Base-by-base conservation (phyloP, 352 stramenopile species). In the Pythium rhizo-oryzae region DNA sequence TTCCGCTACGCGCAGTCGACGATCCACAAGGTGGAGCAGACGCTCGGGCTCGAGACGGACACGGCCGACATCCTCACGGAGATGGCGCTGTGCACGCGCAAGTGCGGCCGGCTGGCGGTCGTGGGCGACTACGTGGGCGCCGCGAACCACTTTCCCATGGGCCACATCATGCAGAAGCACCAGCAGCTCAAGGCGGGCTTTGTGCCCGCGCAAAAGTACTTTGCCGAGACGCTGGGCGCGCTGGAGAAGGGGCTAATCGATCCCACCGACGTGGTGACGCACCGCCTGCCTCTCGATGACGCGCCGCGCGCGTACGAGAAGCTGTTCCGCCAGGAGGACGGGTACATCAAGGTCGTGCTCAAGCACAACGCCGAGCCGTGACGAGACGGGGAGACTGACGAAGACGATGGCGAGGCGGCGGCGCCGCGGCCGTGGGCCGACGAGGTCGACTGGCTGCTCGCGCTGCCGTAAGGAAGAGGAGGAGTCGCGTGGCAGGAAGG, bases 141-240 rank as follows among this genome's bases (percentile, higher is more conserved):
- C 15, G 65, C 66, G 1, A 73, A 79, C 57, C 59, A 69, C 21
- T 85, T 85, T 52, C 78, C 78, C 2, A 69, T 85, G 35, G 76
- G 75, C 19, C 73, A 81, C 64, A 61, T 85, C 39, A 70, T 79
- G 66, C 68, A 78, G 51, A 84, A 84, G 58, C 75, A 84, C 37
- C 33, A 82, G 72, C 79, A 69, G 19, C 44, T 84, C 11, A 68
- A 66, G 43, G 65, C 69, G 21, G 75, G 77, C 6, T 76, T 72
- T 18, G 69, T 72, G 25, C 74, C 75, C 5, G 64, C 67, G 30
- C 75, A 82, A 18, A 72, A 63, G 33, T 81, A 82, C 62, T 82
- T 77, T 33, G 18, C 56, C 4, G 62, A 72, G 30, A 63, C 71
- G 6, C 72, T 84, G 69, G 37, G 62, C 5, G 65, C 62, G 21